Evolutionary conservation across 352 stramenopile species (phyloP).

Genomic region (Phytophthora aleatoria): DNA sequence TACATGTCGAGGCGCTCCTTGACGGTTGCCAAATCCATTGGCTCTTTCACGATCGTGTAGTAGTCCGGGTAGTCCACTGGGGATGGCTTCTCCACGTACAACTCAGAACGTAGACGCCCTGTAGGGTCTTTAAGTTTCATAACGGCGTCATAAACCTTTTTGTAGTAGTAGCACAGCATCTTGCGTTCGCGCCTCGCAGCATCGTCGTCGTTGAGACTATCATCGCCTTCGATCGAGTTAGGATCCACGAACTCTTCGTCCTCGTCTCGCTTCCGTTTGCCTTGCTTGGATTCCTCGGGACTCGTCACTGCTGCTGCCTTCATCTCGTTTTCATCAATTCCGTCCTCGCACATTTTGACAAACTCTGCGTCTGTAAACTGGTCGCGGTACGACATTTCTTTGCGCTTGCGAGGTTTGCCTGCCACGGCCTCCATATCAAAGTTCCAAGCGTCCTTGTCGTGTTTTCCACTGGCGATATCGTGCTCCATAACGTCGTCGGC

Average conservation of each 20-base stretch:
- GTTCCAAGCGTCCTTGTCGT: conserved; percentile 66
- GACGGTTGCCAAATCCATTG: conserved; percentile 91
- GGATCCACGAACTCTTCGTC: conserved; percentile 27
- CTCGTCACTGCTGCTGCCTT: conserved; percentile 28
- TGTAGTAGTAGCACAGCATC: conserved; percentile 81
- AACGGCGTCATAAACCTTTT: conserved; percentile 85
- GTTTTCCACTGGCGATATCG: conserved; percentile 54
- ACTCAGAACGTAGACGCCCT: conserved; percentile 65
- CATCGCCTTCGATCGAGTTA: conserved; percentile 32
- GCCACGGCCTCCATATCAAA: conserved; percentile 58
- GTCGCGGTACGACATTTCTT: conserved; percentile 88
- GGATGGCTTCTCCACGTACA: conserved; percentile 85
- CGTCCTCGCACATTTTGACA: conserved; percentile 89
- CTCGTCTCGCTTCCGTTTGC: conserved; percentile 45
- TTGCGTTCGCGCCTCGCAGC: conserved; percentile 59
- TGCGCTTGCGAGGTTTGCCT: conserved; percentile 67
- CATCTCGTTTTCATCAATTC: conserved; percentile 53
- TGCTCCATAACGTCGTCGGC: conserved; percentile 68
- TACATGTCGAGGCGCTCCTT: conserved; percentile 76
- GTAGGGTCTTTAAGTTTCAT: conserved; percentile 76
- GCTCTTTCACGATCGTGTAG: conserved; percentile 85
- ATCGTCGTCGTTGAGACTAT: conserved; percentile 51
- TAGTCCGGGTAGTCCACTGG: conserved; percentile 89
- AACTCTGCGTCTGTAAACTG: conserved; percentile 89
- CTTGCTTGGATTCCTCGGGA: conserved; percentile 19